These are phyloP conservation scores for Aureobasidium sp. DNA, from an alignment of 2,329 filamentous ascomycete species.

Conservation along the genomic window DNA sequence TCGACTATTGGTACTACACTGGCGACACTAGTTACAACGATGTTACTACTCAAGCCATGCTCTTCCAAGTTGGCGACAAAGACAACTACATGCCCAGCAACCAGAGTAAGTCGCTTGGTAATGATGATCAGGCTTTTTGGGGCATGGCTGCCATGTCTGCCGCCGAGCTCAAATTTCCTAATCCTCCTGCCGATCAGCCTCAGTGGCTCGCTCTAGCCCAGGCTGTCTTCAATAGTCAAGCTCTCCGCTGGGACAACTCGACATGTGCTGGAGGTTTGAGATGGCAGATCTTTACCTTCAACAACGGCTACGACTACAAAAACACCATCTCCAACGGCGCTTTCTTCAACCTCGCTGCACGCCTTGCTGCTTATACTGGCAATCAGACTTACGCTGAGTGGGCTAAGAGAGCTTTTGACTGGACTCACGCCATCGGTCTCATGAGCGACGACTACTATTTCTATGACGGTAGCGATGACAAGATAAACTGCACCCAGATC, in stretches of 20 bases:
- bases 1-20: conserved; percentile 65
- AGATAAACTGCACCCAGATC: conserved; percentile 36
- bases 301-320: conserved; percentile 45
- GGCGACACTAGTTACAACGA: conserved; percentile 58
- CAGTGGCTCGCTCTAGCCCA: conserved; percentile 41
- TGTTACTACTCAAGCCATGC: conserved; percentile 49
- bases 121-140: conserved; percentile 54
- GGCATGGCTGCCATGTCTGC: conserved; percentile 50
- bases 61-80: conserved; percentile 53
- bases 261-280: conserved; percentile 34
- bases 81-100: conserved; percentile 51
- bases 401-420: conserved; percentile 40
- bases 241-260: conserved; percentile 30
- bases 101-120: conserved; percentile 35
- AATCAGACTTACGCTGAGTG: conserved; percentile 57
- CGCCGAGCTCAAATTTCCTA: conserved; percentile 44
- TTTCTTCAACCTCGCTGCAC: conserved; percentile 44
- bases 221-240: conserved; percentile 35
- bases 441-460: conserved; percentile 46
- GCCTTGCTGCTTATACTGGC: conserved; percentile 34
- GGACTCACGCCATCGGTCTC: conserved; percentile 43
- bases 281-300: conserved; percentile 40
- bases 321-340: conserved; percentile 54
- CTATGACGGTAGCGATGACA: conserved; percentile 41
- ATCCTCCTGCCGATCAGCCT: conserved; percentile 33